Percentiles rank a stretch among this genome's conserved stretches.
phyloP scores from a whole-genome alignment of 2,329 filamentous ascomycete genomes.

The Exophiala oligosperma region DNA sequence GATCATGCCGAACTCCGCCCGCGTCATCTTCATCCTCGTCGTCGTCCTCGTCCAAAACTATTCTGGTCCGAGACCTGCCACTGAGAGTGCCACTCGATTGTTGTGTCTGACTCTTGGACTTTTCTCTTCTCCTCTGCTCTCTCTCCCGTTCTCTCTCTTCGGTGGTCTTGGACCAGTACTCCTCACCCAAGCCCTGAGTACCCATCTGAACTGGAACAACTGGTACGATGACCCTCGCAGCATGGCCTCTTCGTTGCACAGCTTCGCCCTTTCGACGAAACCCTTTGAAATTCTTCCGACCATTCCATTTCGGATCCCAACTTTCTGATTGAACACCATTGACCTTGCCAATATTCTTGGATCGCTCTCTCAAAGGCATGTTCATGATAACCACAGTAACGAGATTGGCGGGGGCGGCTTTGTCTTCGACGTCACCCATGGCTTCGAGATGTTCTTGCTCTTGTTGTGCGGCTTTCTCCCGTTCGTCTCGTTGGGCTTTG shows the following conservation, averaged over 20 bases:
- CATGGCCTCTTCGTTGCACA: slow-evolving; percentile 30
- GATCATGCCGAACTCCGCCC: slow-evolving; percentile 1
- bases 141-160: slow-evolving; percentile 32
- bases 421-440: slow-evolving; percentile 71
- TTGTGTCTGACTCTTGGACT: slow-evolving; percentile 27
- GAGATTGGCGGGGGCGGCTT: slow-evolving; percentile 53
- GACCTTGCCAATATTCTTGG: slow-evolving; percentile 29
- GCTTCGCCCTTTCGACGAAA: slow-evolving; percentile 65
- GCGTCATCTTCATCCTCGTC: slow-evolving; percentile 26
- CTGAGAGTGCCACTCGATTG: slow-evolving; percentile 21
- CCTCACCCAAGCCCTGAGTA: slow-evolving; percentile 71
- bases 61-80: slow-evolving; percentile 12
- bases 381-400: slow-evolving; percentile 77
- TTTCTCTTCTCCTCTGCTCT: slow-evolving; percentile 35
- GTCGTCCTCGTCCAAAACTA: slow-evolving; percentile 27
- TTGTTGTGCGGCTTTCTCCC: slow-evolving; percentile 61
- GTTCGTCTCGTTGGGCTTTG: slow-evolving; percentile 53
- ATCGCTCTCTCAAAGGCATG: slow-evolving; percentile 45
- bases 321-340: slow-evolving; percentile 53
- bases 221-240: slow-evolving; percentile 62
- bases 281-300: slow-evolving; percentile 91
- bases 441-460: slow-evolving; percentile 55
- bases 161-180: slow-evolving; percentile 63
- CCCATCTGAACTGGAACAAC: slow-evolving; percentile 71
- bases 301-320: slow-evolving; percentile 91